Evolutionary conservation across 768 basidiomycete genomes (phyloP).

Genomic region (Auriscalpium orientale): DNA sequence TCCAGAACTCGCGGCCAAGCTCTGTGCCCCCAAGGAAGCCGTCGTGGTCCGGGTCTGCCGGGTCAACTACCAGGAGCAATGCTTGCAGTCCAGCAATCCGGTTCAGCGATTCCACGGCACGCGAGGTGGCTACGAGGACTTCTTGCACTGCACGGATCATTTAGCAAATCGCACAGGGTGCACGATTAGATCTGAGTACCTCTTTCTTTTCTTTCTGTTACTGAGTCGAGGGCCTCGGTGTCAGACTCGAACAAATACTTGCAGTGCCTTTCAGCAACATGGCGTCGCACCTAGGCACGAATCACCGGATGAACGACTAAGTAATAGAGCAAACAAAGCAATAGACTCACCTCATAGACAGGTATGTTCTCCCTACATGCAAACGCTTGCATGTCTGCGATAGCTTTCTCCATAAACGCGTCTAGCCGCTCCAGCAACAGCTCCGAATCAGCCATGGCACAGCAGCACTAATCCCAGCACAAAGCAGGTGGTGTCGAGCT

Average conservation of each 20-base stretch:
- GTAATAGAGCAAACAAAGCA: constrained; percentile 17
- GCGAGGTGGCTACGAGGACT: constrained; percentile 43
- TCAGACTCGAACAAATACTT: constrained; percentile 41
- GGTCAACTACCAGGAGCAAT: constrained; percentile 55
- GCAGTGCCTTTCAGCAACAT: constrained; percentile 58
- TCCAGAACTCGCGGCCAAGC: constrained; percentile 59
- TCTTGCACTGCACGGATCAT: constrained; percentile 31
- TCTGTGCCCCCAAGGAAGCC: constrained; percentile 61
- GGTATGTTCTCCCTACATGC: constrained; percentile 50
- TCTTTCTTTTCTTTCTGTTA: constrained; percentile 2
- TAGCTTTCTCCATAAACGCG: constrained; percentile 50
- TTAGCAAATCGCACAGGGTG: background rate
- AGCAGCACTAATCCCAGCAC: background rate
- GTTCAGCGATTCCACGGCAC: constrained; percentile 45
- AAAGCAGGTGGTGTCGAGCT: background rate
- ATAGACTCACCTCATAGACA: constrained; percentile 45
- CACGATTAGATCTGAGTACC: constrained; percentile 3
- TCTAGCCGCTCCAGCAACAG: constrained; percentile 62
- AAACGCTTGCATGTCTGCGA: constrained; percentile 52
- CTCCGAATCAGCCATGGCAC: constrained; percentile 18
- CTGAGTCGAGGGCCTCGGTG: constrained; percentile 1
- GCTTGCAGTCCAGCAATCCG: constrained; percentile 48
- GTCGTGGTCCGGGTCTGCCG: constrained; percentile 34
- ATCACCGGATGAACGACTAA: constrained; percentile 2
- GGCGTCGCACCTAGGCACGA: constrained; percentile 37